Evolutionary conservation across 2,329 filamentous ascomycete genomes (phyloP).

Genomic region (Huntiella moniliformis): DNA sequence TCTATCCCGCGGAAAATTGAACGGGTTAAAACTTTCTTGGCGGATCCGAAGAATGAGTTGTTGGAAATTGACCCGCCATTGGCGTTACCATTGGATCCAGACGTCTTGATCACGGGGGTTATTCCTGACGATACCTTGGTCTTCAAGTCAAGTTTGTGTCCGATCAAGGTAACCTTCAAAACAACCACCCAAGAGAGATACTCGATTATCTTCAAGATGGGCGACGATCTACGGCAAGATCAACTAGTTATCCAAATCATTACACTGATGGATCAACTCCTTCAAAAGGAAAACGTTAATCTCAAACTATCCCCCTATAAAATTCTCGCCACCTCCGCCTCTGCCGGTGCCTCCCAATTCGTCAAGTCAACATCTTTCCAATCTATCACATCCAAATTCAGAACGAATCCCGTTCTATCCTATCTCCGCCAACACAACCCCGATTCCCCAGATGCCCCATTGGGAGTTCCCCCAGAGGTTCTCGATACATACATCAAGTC

Average conservation of each 20-base stretch:
- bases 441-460: constrained; percentile 50
- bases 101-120: constrained; percentile 58
- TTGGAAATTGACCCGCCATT: constrained; percentile 67
- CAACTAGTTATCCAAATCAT: constrained; percentile 96
- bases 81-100: constrained; percentile 74
- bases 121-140: constrained; percentile 72
- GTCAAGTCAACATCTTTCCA: constrained; percentile 73
- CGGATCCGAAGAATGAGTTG: constrained; percentile 81
- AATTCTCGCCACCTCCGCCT: constrained; percentile 80
- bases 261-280: constrained; percentile 86
- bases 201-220: constrained; percentile 90
- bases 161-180: constrained; percentile 79
- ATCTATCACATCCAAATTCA: constrained; percentile 67
- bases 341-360: constrained; percentile 83
- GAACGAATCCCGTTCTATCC: constrained; percentile 50
- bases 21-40: constrained; percentile 63
- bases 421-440: constrained; percentile 84
- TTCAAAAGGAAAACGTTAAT: constrained; percentile 91
- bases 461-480: constrained; percentile 77
- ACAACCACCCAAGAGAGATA: constrained; percentile 62
- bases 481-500: constrained; percentile 93
- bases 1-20: constrained; percentile 67
- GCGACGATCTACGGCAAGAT: constrained; percentile 89
- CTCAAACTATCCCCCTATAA: constrained; percentile 90
- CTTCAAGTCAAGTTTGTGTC: constrained; percentile 87